These are phyloP conservation scores for Colletotrichum camelliae DNA, from an alignment of 2,329 filamentous ascomycete genomes.

Conservation along the genomic window DNA sequence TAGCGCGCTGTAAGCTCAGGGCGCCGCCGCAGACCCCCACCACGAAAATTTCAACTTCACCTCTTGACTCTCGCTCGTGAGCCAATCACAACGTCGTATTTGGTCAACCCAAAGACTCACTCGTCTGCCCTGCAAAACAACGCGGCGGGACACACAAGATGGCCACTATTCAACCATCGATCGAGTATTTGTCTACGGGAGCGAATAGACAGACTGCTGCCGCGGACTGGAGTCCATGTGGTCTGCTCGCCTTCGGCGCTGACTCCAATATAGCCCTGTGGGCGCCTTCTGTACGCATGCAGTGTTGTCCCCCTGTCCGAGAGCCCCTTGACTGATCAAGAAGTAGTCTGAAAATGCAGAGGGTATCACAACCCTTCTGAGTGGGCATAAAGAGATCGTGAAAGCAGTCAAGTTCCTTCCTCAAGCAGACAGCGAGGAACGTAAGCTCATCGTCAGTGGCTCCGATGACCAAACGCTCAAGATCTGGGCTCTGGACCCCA, in stretches of 20 bases:
- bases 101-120: constrained; percentile 38
- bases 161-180: constrained; percentile 33
- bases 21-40: neutral
- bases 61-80: constrained; percentile 15
- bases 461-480: constrained; percentile 80
- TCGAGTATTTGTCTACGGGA: constrained; percentile 73
- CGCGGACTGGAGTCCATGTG: constrained; percentile 83
- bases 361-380: constrained; percentile 72
- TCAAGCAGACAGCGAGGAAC: constrained; percentile 43
- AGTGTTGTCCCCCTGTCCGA: neutral
- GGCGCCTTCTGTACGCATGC: constrained; percentile 58
- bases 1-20: constrained; percentile 16
- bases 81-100: constrained; percentile 41
- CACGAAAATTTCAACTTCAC: constrained; percentile 25
- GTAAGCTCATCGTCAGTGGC: constrained; percentile 74
- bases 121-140: constrained; percentile 19
- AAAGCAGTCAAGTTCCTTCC: constrained; percentile 84
- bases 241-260: constrained; percentile 85
- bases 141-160: constrained; percentile 18
- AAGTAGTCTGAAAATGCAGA: constrained; percentile 15
- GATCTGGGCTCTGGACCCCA: constrained; percentile 64
- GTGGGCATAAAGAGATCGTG: constrained; percentile 79
- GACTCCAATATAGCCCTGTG: constrained; percentile 90
- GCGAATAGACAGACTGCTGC: constrained; percentile 90
- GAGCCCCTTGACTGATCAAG: neutral